phyloP scores from a whole-genome alignment of 805 yeast genomes.

The Starmerella potacharoeniae region DNA sequence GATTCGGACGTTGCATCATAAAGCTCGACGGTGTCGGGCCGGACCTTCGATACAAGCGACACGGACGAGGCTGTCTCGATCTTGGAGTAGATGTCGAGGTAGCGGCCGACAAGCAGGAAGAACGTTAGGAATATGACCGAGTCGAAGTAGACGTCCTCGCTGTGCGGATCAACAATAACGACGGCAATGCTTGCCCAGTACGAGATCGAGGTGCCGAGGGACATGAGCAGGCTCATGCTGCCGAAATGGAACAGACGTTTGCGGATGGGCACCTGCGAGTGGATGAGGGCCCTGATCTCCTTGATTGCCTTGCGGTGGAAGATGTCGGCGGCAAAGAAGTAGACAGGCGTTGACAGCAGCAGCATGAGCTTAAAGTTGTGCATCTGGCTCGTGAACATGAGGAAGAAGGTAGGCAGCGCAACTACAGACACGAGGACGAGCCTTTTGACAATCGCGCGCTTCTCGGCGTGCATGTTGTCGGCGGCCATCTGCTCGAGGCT shows the following conservation, averaged over 20 bases:
- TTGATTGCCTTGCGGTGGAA: conserved; percentile 57
- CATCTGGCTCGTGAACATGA: conserved; percentile 53
- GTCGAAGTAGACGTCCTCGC: conserved; percentile 55
- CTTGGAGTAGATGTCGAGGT: conserved; percentile 57
- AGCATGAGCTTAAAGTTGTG: conserved; percentile 40
- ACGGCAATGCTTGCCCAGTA: conserved; percentile 57
- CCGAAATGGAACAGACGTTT: conserved; percentile 58
- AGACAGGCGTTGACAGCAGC: conserved; percentile 57
- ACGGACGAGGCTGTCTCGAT: conserved; percentile 57
- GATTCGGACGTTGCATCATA: not conserved
- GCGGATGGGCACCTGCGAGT: conserved; percentile 29
- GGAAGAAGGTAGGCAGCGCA: conserved; percentile 46
- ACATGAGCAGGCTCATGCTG: conserved; percentile 64
- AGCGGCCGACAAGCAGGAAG: conserved; percentile 58
- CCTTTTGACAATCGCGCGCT: conserved; percentile 38
- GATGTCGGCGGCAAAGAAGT: conserved; percentile 60
- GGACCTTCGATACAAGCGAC: conserved; percentile 40
- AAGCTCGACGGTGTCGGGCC: conserved; percentile 35
- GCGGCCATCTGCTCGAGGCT: conserved; percentile 58
- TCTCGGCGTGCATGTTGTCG: conserved; percentile 21
- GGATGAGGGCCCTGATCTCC: conserved; percentile 41
- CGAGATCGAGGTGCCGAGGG: conserved; percentile 61
- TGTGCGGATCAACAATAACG: conserved; percentile 36
- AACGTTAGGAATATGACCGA: conserved; percentile 67
- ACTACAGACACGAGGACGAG: conserved; percentile 36